Percentiles rank a stretch among this genome's conserved stretches.
phyloP scores from a whole-genome alignment of 202 grass and related monocot genomes.

The Zoysia matrella region DNA sequence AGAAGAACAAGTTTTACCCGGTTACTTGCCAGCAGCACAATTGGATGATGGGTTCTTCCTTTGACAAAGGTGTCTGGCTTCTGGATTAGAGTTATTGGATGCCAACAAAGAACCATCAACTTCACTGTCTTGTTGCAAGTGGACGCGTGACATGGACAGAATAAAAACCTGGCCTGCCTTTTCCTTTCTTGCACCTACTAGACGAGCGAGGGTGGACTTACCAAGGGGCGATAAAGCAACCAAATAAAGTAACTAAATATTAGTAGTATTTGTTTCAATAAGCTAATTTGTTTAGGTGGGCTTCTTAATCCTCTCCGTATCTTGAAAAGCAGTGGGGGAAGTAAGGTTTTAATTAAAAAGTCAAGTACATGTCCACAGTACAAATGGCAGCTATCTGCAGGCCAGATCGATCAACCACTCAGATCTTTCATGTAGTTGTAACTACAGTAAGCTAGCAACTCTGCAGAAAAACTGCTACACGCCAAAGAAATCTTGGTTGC shows the following conservation, averaged over 20 bases:
- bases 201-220: background rate
- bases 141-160: conserved; percentile 8
- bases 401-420: conserved; percentile 24
- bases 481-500: background rate
- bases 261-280: conserved; percentile 24
- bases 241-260: conserved; percentile 12
- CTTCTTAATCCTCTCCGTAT: conserved; percentile 33
- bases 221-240: conserved; percentile 12
- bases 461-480: too few species aligned
- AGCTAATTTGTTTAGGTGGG: background rate
- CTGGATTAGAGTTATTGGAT: background rate
- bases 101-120: background rate
- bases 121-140: background rate
- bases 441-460: too few species aligned
- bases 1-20: background rate
- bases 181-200: conserved; percentile 28
- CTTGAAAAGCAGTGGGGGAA: conserved; percentile 27
- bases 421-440: background rate
- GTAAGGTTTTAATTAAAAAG: background rate
- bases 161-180: background rate
- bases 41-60: background rate
- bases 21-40: background rate
- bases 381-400: conserved; percentile 16
- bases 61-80: conserved; percentile 20
- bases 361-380: background rate